A percentile compares a stretch with the other conserved stretches of the same genome.
Evolutionary conservation across 768 basidiomycete genomes (phyloP).

Genomic region (Lepiota venenata): DNA sequence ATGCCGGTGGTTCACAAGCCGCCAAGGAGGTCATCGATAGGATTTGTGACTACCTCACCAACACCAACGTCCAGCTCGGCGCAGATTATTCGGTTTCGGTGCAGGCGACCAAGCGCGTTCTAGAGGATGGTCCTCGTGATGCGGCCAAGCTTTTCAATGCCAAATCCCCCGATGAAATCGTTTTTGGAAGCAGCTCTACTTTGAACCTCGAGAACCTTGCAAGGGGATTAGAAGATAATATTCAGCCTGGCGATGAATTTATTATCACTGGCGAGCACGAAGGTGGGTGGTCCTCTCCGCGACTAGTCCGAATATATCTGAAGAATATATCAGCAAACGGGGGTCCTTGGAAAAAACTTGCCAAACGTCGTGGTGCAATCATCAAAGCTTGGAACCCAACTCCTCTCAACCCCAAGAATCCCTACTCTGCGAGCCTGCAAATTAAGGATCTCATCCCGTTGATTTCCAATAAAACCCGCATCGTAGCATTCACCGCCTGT

Average conservation of each 20-base stretch:
- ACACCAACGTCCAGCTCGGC: conserved; percentile 73
- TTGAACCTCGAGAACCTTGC: conserved; percentile 69
- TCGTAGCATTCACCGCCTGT: conserved; percentile 71
- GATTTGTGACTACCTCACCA: conserved; percentile 63
- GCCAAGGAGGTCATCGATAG: conserved; percentile 51
- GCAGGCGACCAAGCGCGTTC: conserved; percentile 44
- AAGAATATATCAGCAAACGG: conserved; percentile 50
- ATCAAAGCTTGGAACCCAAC: conserved; percentile 59
- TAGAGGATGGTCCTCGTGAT: conserved; percentile 44
- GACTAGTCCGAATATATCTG: neutral
- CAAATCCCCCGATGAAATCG: conserved; percentile 56
- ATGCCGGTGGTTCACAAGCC: conserved; percentile 72
- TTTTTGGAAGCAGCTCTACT: conserved; percentile 65
- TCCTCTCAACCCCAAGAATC: conserved; percentile 49
- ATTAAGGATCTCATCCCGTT: conserved; percentile 58
- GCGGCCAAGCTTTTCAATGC: conserved; percentile 66
- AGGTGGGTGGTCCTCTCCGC: conserved; percentile 36
- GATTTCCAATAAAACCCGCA: conserved; percentile 60
- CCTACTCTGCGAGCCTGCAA: conserved; percentile 59
- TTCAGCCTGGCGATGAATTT: conserved; percentile 65
- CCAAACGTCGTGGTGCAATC: conserved; percentile 47
- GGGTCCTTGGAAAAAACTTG: conserved; percentile 76
- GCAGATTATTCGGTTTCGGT: conserved; percentile 64
- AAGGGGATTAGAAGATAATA: conserved; percentile 50
- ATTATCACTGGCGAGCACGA: conserved; percentile 82